A percentile compares a stretch with the other conserved stretches of the same genome.
Evolutionary conservation across 768 basidiomycete species (phyloP).

Genomic region (Phlebiopsis flavidoalba): DNA sequence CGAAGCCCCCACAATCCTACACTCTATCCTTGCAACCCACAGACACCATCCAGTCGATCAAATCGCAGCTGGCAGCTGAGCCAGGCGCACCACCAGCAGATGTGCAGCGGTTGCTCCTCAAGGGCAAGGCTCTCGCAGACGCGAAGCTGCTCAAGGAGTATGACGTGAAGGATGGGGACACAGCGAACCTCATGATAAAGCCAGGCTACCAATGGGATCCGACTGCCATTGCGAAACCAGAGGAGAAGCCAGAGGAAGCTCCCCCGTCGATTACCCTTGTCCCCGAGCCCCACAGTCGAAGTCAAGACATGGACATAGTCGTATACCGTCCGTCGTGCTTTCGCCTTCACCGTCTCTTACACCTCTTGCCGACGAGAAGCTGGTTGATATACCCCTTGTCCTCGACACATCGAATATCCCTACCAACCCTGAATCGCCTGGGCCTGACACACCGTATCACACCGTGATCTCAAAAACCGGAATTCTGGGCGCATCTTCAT

Average conservation of each 20-base stretch:
- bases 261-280: constrained; percentile 15
- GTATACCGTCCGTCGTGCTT: constrained; percentile 74
- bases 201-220: constrained; percentile 67
- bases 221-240: constrained; percentile 17
- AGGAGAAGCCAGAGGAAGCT: background rate
- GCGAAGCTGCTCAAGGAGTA: constrained; percentile 89
- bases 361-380: constrained; percentile 38
- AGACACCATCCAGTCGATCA: constrained; percentile 81
- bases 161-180: constrained; percentile 72
- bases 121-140: constrained; percentile 92
- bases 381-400: constrained; percentile 60
- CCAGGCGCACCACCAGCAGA: constrained; percentile 72
- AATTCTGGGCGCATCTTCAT: constrained; percentile 73
- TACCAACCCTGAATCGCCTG: constrained; percentile 22
- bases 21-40: constrained; percentile 68
- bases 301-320: constrained; percentile 44
- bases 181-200: constrained; percentile 84
- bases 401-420: constrained; percentile 54
- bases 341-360: constrained; percentile 65
- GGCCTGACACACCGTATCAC: constrained; percentile 48
- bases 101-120: constrained; percentile 81
- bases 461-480: constrained; percentile 65
- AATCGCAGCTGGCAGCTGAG: constrained; percentile 63
- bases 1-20: constrained; percentile 80
- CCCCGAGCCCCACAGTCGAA: constrained; percentile 18